Base-by-base conservation (phyloP, 305 asterid genomes). In the Nicotiana rustica region DNA sequence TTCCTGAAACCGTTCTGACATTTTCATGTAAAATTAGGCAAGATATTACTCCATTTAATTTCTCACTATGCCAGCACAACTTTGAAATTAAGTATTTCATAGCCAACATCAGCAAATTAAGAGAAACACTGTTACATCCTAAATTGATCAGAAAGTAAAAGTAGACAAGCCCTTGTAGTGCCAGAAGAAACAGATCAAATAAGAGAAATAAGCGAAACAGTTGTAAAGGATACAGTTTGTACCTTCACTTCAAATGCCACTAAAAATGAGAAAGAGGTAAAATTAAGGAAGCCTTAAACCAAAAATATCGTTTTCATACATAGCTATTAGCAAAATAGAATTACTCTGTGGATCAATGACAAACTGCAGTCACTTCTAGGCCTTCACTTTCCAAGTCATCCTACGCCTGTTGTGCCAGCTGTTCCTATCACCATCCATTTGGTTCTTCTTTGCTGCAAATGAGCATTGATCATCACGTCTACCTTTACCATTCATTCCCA, bases 321-420 rank as follows among this genome's bases (percentile, higher is more conserved):
- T 75, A 64, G 80, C 81, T 67, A 67, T 81, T 76, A 77, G 81
- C 21, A 84, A 84, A 67, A 82, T 36, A 41, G 76, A 82, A 64
- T 80, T 66, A 55, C 85, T 55, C 52, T 36, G 33, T 25, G 82
- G 84, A 87, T 85, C 76, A 84, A 77, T 82, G 71, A 77, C 67
- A 83, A 82, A 67, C 77, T 83, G 60, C 79, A 25, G 38, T 82
- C 73, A 80, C 7, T 71, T 62, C 90, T 88, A 92, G 0, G 91
- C 96, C 87, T 94, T 94, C 77, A 88, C 56, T 88, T 94, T 95
- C 86, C 94, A 91, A 77, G 91, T 90, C 71, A 89, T 92, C 87
- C 91, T 90, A 67, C 92, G 94, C 89, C 88, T 92, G 89, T 86
- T 84, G 86, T 87, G 92, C 98, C 95, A 94, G 60, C 88, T 89